Evolutionary conservation across 768 basidiomycete species (phyloP).

Genomic region (Rhodotorula sphaerocarpa): DNA sequence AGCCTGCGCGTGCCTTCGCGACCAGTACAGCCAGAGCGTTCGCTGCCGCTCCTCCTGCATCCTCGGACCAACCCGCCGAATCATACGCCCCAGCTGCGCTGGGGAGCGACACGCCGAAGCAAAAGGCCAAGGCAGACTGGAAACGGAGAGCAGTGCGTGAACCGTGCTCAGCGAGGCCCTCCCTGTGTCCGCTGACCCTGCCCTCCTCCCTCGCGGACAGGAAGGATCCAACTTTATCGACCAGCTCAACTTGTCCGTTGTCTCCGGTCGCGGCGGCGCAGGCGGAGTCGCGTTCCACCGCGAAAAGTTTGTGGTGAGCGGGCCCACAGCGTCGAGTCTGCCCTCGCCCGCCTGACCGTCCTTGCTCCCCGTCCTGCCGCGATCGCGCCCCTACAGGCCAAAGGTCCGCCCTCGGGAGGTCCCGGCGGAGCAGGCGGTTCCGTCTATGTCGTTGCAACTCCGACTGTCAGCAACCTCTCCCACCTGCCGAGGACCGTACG

Average conservation of each 20-base stretch:
- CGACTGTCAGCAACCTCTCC: constrained; percentile 67
- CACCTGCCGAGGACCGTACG: constrained; percentile 61
- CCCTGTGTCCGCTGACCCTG: background rate
- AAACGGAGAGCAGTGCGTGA: constrained; percentile 19
- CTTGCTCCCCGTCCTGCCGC: background rate
- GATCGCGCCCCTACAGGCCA: constrained; percentile 2
- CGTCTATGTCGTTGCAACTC: constrained; percentile 72
- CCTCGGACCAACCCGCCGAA: no score
- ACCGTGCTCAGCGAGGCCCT: fast-evolving
- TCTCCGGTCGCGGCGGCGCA: constrained; percentile 72
- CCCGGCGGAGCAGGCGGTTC: constrained; percentile 83
- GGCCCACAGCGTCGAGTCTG: constrained; percentile 37
- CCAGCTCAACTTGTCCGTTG: constrained; percentile 17
- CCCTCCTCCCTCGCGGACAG: no score
- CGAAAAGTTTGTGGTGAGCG: constrained; percentile 72
- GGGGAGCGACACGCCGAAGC: background rate
- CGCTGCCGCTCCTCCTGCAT: background rate
- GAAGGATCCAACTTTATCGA: constrained; percentile 31
- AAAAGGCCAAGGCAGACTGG: constrained; percentile 31
- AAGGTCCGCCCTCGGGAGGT: constrained; percentile 74
- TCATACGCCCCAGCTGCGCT: no score
- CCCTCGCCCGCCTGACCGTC: no score
- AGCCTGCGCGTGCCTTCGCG: no score
- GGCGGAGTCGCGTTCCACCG: constrained; percentile 90
- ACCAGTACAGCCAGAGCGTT: background rate